Percentiles rank a stretch among this genome's conserved stretches.
Conservation (phyloP, 1,284 basidiomycete genomes). For the Moesziomyces parantarcticus region DNA sequence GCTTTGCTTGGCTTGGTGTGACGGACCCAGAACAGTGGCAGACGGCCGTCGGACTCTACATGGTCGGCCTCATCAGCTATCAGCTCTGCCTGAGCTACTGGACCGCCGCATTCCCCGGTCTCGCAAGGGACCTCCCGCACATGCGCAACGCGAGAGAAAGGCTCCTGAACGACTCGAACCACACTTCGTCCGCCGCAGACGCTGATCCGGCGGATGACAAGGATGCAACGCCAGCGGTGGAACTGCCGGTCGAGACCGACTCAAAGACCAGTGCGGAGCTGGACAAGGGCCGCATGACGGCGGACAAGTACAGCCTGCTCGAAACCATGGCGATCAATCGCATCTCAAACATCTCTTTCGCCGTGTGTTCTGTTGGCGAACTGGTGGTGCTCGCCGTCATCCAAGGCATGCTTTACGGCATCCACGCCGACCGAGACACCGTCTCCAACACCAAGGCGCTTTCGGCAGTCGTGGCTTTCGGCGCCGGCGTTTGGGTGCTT, state of each 20-base stretch:
- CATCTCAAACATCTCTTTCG: slow-evolving; percentile 83
- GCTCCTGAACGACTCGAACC: slow-evolving; percentile 71
- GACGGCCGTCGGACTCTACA: slow-evolving; percentile 80
- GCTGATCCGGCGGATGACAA: slow-evolving; percentile 2
- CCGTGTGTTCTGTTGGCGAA: slow-evolving; percentile 81
- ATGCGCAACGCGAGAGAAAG: slow-evolving; percentile 74
- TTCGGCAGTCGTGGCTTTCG: slow-evolving; percentile 15
- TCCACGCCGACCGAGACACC: slow-evolving; percentile 69
- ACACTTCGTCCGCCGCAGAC: neutral
- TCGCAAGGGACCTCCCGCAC: slow-evolving; percentile 81
- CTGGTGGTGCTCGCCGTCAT: slow-evolving; percentile 79
- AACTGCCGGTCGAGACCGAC: neutral
- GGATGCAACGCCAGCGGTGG: slow-evolving; percentile 19
- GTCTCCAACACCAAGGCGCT: slow-evolving; percentile 72
- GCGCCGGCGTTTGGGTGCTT: slow-evolving; percentile 73
- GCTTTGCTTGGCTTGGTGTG: slow-evolving; percentile 29
- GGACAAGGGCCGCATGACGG: slow-evolving; percentile 47
- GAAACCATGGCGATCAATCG: slow-evolving; percentile 84
- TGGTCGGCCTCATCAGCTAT: slow-evolving; percentile 82
- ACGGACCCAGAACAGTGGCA: slow-evolving; percentile 78
- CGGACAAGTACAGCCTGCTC: slow-evolving; percentile 78
- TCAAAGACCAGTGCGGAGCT: too few relatives aligned
- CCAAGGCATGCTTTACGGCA: slow-evolving; percentile 79
- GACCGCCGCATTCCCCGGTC: slow-evolving; percentile 81
- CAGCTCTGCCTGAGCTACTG: slow-evolving; percentile 85